Conservation (phyloP, 192 early-diverging fungal species). For the Dispira parvispora region DNA sequence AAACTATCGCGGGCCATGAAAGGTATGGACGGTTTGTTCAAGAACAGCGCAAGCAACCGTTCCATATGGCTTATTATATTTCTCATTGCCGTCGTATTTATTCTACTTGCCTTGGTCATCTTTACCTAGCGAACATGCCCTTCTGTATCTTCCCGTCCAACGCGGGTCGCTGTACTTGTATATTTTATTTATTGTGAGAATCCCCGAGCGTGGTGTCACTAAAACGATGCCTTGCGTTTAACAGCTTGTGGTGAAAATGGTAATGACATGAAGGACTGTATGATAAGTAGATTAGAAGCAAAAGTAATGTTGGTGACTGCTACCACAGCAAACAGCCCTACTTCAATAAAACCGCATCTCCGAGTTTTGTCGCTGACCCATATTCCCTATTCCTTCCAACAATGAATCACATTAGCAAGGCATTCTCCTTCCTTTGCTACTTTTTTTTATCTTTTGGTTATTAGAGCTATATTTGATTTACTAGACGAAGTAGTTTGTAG, state of each 20-base stretch:
- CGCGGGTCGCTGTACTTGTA: neutral
- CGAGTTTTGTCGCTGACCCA: too few species aligned
- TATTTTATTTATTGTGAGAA: neutral
- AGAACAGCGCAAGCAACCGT: neutral
- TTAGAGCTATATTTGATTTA: too few species aligned
- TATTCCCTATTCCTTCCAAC: too few species aligned
- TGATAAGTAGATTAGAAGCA: neutral
- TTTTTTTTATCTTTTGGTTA: too few species aligned
- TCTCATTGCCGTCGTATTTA: neutral
- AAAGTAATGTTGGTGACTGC: neutral
- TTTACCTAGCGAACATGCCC: neutral
- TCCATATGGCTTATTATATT: slow-evolving; percentile 2
- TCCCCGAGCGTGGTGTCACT: neutral
- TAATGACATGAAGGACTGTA: too few species aligned
- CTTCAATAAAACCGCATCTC: too few species aligned
- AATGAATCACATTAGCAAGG: too few species aligned
- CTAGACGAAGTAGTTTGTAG: too few species aligned
- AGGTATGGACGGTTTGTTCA: neutral
- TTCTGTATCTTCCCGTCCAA: neutral
- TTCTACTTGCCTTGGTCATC: slow-evolving; percentile 6
- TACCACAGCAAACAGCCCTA: too few species aligned
- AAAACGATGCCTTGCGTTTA: too few species aligned
- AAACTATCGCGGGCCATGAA: slow-evolving; percentile 11
- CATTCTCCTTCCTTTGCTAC: too few species aligned
- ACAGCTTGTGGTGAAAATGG: too few species aligned